Evolutionary conservation across 2,329 filamentous ascomycete species (phyloP).

Genomic region (Aureobasidium sp.): DNA sequence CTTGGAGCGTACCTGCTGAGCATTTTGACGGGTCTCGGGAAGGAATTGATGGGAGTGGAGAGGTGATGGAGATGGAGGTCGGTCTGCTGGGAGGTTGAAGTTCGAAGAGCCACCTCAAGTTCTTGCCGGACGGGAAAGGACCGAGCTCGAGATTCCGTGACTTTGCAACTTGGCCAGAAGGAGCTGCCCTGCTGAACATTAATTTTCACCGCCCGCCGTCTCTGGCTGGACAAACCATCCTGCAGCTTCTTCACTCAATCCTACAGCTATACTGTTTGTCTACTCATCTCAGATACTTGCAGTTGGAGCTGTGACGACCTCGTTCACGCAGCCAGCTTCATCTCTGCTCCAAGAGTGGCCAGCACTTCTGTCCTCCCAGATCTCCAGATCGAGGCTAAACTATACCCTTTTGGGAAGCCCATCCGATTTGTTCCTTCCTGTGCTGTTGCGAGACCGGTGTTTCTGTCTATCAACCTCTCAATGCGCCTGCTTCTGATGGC

Average conservation of each 20-base stretch:
- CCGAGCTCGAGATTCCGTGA: constrained; percentile 12
- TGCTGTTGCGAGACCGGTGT: constrained; percentile 9
- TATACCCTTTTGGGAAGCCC: neutral
- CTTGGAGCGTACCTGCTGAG: constrained; percentile 63
- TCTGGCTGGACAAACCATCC: neutral
- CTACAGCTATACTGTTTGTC: neutral
- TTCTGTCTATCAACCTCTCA: constrained; percentile 1
- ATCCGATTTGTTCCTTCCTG: constrained; percentile 9
- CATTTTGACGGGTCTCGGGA: constrained; percentile 62
- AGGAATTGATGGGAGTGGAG: constrained; percentile 17
- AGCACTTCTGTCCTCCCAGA: neutral
- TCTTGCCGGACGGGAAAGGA: constrained; percentile 13
- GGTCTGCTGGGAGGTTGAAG: constrained; percentile 13
- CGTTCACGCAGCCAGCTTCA: neutral
- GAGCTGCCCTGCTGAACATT: neutral
- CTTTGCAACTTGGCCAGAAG: constrained; percentile 12
- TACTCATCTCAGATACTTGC: neutral
- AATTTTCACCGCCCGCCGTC: neutral
- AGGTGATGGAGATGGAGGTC: constrained; percentile 14
- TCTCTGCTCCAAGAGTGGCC: neutral
- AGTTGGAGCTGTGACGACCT: neutral
- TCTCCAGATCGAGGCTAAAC: neutral
- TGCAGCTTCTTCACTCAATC: neutral
- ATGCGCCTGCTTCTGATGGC: neutral
- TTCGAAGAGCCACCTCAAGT: constrained; percentile 13